These are phyloP conservation scores for Misopates orontium DNA, from an alignment of 257 asterid genomes.

Conservation along the genomic window DNA sequence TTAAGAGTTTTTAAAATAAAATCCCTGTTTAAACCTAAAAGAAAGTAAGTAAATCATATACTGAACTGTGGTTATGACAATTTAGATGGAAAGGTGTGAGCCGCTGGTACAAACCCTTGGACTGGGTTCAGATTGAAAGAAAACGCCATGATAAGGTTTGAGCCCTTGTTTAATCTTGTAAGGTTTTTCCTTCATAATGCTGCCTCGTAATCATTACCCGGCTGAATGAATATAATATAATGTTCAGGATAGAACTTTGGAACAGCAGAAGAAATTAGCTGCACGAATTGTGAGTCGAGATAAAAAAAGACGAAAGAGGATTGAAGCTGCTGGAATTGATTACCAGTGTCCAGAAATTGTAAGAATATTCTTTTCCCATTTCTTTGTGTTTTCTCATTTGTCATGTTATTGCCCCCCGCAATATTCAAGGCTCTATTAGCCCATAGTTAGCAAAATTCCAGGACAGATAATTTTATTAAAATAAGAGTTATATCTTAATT, in stretches of 20 bases:
- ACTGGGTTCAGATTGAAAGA: conserved; percentile 75
- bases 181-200: neutral
- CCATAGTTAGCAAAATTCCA: too few species aligned
- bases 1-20: too few species aligned
- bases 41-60: too few species aligned
- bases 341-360: conserved; percentile 84
- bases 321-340: conserved; percentile 84
- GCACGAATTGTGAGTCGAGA: conserved; percentile 62
- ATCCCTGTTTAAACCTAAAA: too few species aligned
- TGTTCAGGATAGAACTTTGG: conserved; percentile 67
- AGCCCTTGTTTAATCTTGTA: neutral
- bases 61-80: too few species aligned
- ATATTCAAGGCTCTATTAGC: too few species aligned
- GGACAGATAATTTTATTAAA: too few species aligned
- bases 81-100: conserved; percentile 81
- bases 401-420: conserved; percentile 4
- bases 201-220: neutral
- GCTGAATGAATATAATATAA: conserved; percentile 15
- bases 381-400: too few species aligned
- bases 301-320: conserved; percentile 64
- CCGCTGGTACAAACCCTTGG: conserved; percentile 57
- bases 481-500: too few species aligned
- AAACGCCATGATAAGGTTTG: conserved; percentile 80
- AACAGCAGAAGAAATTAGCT: conserved; percentile 64
- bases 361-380: conserved; percentile 40